Conservation (phyloP, 2,329 filamentous ascomycete genomes). For the Aspergillus arachidicola region DNA sequence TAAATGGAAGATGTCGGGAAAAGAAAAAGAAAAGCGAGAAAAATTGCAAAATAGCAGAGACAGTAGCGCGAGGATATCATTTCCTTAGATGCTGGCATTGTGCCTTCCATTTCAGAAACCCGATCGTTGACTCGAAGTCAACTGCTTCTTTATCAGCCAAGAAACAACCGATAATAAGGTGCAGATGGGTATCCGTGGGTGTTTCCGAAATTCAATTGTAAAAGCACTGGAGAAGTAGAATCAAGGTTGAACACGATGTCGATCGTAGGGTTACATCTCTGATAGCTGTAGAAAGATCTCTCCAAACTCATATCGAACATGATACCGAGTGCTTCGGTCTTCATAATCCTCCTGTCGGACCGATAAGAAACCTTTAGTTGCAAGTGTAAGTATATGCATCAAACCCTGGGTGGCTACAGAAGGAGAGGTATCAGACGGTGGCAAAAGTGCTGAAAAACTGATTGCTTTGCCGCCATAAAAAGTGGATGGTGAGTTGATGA, state of each 20-base stretch:
- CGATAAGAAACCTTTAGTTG: conserved; percentile 64
- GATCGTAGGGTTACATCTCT: conserved; percentile 7
- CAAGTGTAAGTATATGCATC: conserved; percentile 71
- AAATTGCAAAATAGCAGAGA: background rate
- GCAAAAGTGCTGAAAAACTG: conserved; percentile 70
- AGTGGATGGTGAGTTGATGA: background rate
- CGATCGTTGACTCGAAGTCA: background rate
- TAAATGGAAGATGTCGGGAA: background rate
- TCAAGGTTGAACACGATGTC: background rate
- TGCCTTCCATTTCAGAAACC: background rate
- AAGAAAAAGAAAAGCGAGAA: background rate
- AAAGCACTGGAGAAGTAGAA: background rate
- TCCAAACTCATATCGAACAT: conserved; percentile 27
- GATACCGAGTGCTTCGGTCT: conserved; percentile 29
- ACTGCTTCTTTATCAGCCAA: background rate
- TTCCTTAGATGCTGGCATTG: background rate
- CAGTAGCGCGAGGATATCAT: background rate
- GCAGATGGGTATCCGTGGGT: background rate
- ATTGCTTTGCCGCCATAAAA: conserved; percentile 35
- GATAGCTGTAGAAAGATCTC: conserved; percentile 32
- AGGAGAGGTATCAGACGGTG: conserved; percentile 55
- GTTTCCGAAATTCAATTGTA: background rate
- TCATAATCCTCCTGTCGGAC: conserved; percentile 62
- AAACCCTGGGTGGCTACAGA: conserved; percentile 74
- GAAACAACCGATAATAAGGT: background rate